Evolutionary conservation across 495 filamentous ascomycete species (phyloP), one percentile per base, ranked within the genome.

Genomic region (Aspergillus taichungensis): DNA sequence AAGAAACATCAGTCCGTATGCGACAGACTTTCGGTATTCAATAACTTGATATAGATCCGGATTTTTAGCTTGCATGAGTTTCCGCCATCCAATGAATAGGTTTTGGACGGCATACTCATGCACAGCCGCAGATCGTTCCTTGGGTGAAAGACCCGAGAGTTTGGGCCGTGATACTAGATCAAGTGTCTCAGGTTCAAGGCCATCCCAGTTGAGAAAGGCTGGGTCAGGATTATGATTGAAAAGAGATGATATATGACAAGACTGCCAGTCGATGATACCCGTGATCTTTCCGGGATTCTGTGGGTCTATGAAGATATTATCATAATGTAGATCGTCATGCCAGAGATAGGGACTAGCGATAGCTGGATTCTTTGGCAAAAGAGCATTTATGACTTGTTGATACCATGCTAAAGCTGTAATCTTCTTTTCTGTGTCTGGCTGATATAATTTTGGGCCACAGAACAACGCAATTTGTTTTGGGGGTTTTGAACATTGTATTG

Each of bases 261-360:
- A 63, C 46, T 67, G 59, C 66, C 63, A 68, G 55, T 68, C 63
- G 32, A 68, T 67, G 29, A 66, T 61, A 11, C 61, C 61, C 14
- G 60, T 58, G 32, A 65, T 63, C 11, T 44, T 54, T 54, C 42
- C 60, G 8, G 62, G 55, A 35, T 65, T 58, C 11, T 57, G 30
- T 8, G 56, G 60, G 52, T 60, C 58, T 18, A 69, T 57, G 31
- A 63, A 71, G 39, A 72, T 54, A 49, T 71, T 72, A 32, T 56
- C 62, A 55, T 55, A 53, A 40, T 69, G 61, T 24, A 72, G 47
- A 54, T 72, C 67, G 46, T 55, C 40, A 46, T 72, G 67, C 64
- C 64, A 69, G 44, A 69, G 50, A 46, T 34, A 50, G 8, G 64
- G 59, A 6, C 18, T 58, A 45, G 49, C 50, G 44, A 64, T 60